A percentile compares a stretch with the other conserved stretches of the same genome.
Conservation (phyloP, 805 yeast species). For the Candida maltosa region DNA sequence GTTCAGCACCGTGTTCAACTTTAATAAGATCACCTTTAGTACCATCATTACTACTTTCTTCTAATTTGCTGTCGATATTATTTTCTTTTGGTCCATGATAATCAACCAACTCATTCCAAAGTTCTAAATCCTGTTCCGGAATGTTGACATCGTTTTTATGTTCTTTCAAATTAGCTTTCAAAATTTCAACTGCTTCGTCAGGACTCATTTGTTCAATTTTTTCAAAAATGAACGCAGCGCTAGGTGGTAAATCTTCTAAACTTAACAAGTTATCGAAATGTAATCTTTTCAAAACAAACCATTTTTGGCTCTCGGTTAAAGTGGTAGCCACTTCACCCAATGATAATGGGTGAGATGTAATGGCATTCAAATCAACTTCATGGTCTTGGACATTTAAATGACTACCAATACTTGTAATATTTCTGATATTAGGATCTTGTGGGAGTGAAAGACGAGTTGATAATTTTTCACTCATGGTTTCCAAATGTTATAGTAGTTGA, state of each 20-base stretch:
- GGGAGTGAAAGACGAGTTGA: too few relatives aligned
- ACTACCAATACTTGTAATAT: slow-evolving; percentile 7
- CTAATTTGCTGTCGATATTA: not conserved
- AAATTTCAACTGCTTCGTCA: slow-evolving; percentile 23
- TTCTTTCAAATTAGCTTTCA: slow-evolving; percentile 23
- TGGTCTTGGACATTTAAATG: slow-evolving; percentile 11
- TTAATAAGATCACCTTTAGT: too few relatives aligned
- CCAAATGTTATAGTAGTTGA: too few relatives aligned
- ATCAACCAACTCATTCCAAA: slow-evolving; percentile 17
- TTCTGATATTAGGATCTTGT: slow-evolving; percentile 6
- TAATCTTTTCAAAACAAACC: slow-evolving; percentile 24
- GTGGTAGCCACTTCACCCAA: slow-evolving; percentile 19
- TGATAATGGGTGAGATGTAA: slow-evolving; percentile 16
- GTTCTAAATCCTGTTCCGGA: slow-evolving; percentile 23
- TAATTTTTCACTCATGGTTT: too few relatives aligned
- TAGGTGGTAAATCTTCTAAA: slow-evolving; percentile 27
- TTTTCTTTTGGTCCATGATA: not conserved
- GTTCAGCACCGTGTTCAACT: too few relatives aligned
- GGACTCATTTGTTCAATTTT: slow-evolving; percentile 21
- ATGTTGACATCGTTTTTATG: slow-evolving; percentile 33
- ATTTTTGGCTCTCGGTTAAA: slow-evolving; percentile 24
- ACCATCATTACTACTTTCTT: not conserved
- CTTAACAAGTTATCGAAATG: slow-evolving; percentile 21
- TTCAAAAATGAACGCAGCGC: slow-evolving; percentile 27
- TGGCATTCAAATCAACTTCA: slow-evolving; percentile 13